Conservation (phyloP, 257 asterid species). For the Ballota nigra region DNA sequence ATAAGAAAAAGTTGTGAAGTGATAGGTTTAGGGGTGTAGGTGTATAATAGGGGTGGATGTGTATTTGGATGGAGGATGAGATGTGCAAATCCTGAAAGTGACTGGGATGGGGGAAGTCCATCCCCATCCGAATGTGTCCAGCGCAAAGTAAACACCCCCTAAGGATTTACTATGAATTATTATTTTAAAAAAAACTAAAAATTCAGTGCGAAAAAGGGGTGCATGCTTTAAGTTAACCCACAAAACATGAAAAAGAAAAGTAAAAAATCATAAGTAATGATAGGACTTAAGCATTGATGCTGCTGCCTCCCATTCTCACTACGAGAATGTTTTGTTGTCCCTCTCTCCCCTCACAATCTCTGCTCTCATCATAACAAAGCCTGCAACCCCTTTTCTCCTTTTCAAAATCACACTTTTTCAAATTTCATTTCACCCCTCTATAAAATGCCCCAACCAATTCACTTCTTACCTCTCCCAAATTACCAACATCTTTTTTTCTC, state of each 20-base stretch:
- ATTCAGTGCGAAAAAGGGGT: conserved; percentile 3
- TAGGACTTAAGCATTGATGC: conserved; percentile 23
- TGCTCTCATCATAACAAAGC: conserved; percentile 34
- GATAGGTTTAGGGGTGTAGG: too few relatives aligned
- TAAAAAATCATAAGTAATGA: conserved; percentile 27
- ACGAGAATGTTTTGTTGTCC: conserved; percentile 66
- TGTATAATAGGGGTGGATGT: too few relatives aligned
- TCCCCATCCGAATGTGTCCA: too few relatives aligned
- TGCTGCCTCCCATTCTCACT: conserved; percentile 23
- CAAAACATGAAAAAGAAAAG: neutral
- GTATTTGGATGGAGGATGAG: too few relatives aligned
- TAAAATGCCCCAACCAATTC: conserved; percentile 20
- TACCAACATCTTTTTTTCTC: neutral
- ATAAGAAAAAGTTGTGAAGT: too few relatives aligned
- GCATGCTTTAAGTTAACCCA: conserved; percentile 34
- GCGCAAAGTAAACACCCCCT: too few relatives aligned
- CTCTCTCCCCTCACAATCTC: conserved; percentile 36
- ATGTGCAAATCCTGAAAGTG: too few relatives aligned
- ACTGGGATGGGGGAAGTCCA: too few relatives aligned
- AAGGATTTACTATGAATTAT: too few relatives aligned
- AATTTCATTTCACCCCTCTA: conserved; percentile 5
- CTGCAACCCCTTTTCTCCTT: neutral
- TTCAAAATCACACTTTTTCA: neutral
- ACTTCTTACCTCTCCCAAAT: neutral
- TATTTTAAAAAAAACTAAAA: neutral